phyloP scores from a whole-genome alignment of 352 stramenopile genomes.

The Phytopythium mirpurense region DNA sequence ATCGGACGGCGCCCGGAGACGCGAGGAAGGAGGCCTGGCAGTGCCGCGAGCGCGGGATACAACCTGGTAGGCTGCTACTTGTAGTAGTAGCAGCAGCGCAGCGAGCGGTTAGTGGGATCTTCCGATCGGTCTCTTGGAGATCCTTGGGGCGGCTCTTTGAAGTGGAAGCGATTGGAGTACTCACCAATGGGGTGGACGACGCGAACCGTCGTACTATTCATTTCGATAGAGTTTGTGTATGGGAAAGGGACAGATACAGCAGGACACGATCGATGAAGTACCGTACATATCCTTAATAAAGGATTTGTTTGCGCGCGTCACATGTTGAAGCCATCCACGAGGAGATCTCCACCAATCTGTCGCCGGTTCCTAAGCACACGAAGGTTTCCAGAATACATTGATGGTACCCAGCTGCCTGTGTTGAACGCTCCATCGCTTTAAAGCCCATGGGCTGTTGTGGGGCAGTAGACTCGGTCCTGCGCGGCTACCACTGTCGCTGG shows the following conservation, averaged over 20 bases:
- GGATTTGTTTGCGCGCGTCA: slow-evolving; percentile 2
- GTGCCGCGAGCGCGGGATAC: neutral
- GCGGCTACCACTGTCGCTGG: slow-evolving; percentile 34
- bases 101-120: too few relatives aligned
- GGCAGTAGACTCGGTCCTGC: neutral
- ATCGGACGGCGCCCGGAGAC: neutral
- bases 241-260: neutral
- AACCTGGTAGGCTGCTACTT: neutral
- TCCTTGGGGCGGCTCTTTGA: neutral
- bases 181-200: too few relatives aligned
- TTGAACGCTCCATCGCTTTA: neutral
- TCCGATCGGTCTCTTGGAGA: too few relatives aligned
- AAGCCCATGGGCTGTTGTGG: neutral
- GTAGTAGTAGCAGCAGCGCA: too few relatives aligned
- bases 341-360: neutral
- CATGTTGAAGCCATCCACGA: slow-evolving; percentile 1
- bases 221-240: too few relatives aligned
- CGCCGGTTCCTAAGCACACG: neutral
- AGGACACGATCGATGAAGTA: neutral
- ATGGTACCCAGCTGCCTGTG: neutral
- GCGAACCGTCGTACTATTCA: too few relatives aligned
- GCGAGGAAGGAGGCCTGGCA: neutral
- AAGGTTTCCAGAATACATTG: slow-evolving; percentile 1
- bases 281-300: neutral
- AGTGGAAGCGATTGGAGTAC: neutral